Percentiles rank a stretch among this genome's conserved stretches.
phyloP scores from a whole-genome alignment of 2,329 filamentous ascomycete genomes.

The Curvularia verruculosa region DNA sequence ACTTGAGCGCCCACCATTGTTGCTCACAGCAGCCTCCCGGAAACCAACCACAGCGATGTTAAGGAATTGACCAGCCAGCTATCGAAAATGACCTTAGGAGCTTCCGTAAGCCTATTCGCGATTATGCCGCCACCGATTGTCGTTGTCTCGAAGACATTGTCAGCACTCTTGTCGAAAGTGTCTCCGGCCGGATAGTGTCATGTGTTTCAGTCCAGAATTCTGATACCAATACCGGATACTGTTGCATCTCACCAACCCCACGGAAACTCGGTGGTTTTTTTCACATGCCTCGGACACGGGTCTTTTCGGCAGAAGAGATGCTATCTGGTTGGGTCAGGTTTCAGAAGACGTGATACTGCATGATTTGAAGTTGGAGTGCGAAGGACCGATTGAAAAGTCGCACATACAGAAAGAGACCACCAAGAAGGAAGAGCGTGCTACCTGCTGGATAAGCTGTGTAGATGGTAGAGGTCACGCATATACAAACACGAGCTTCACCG shows the following conservation, averaged over 20 bases:
- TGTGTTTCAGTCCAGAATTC: not conserved
- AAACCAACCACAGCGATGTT: not conserved
- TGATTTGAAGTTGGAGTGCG: not conserved
- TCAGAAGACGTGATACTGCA: not conserved
- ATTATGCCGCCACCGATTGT: not conserved
- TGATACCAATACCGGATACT: not conserved
- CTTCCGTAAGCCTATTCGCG: not conserved
- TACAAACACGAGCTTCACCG: not conserved
- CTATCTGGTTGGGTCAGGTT: not conserved
- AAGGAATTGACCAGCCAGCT: not conserved
- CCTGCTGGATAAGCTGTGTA: not conserved
- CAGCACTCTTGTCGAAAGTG: not conserved
- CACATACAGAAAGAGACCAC: not conserved
- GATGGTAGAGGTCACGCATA: not conserved
- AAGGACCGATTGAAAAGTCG: not conserved
- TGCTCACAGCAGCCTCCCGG: not conserved
- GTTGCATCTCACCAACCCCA: not conserved
- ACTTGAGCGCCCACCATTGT: not conserved
- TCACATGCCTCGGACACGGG: not conserved
- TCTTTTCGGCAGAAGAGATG: not conserved
- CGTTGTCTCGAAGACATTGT: not conserved
- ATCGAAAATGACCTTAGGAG: not conserved
- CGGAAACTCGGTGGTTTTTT: not conserved
- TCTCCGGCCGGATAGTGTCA: too few relatives aligned
- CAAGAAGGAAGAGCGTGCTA: not conserved